Base-by-base conservation (phyloP, 805 yeast genomes). In the Suhomyces xylopsoci region DNA sequence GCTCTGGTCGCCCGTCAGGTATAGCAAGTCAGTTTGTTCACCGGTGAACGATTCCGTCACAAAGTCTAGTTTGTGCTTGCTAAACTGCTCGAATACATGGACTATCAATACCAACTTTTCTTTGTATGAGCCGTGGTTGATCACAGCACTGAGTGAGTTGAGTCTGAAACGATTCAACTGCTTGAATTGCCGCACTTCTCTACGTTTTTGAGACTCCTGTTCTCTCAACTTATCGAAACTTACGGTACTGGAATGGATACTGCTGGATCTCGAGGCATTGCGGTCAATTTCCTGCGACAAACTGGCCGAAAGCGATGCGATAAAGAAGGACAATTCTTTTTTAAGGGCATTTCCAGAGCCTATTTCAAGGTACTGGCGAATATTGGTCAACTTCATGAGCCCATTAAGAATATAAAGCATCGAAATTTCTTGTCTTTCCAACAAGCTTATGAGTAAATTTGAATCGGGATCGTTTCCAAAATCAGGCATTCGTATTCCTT, bases 401-500 rank as follows among this genome's bases (percentile, higher is more conserved):
- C 61, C 59, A 47, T 68, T 68, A 6, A 71, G 47, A 1, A 64
- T 48, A 43, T 56, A 70, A 53, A 69, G 45, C 47, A 70, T 57
- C 3, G 74, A 59, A 5, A 70, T 55, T 53, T 71, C 74, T 48
- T 65, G 71, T 50, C 75, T 58, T 42, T 62, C 61, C 28, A 38
- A 28, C 14, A 60, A 32, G 9, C 47, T 43, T 10, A 56, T 49
- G 10, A 54, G 49, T 10, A 52, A 50, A 36, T 51, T 55, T 15
- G 43, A 17, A n/a, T 47, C 47, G 3, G 30, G 20, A 4, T 22
- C 41, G n/a, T 19, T 5, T 34, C 19, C 25, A 34, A 34, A 38
- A 32, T 50, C 52, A 12, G 50, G 47, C 24, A 50, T 28, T 10
- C 24, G 20, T 19, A 36, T 36, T 26, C 51, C 49, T 8, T 44